phyloP scores from a whole-genome alignment of 495 filamentous ascomycete genomes.

The Collariella sp. region DNA sequence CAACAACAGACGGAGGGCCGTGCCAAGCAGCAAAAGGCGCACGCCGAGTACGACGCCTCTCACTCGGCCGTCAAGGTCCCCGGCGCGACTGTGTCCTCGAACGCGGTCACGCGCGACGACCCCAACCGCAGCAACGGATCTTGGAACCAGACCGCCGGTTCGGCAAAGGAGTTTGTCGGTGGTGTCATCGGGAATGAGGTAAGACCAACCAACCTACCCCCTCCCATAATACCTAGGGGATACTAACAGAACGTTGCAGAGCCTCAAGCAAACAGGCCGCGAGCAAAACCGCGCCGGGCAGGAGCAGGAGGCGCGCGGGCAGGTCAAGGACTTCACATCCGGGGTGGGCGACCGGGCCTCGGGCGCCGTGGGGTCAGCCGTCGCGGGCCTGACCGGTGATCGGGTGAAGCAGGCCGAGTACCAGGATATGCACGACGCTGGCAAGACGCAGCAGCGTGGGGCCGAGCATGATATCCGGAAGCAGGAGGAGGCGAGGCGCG shows the following conservation, averaged over 20 bases:
- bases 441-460: conserved; percentile 78
- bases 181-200: conserved; percentile 65
- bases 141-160: conserved; percentile 82
- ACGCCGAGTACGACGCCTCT: conserved; percentile 58
- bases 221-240: neutral
- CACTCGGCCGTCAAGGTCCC: conserved; percentile 66
- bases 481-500: conserved; percentile 37
- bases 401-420: conserved; percentile 49
- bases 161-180: conserved; percentile 75
- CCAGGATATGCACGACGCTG: conserved; percentile 65
- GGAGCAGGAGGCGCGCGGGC: conserved; percentile 73
- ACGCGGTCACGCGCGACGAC: conserved; percentile 64
- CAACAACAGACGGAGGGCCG: conserved; percentile 40
- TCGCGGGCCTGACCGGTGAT: conserved; percentile 67
- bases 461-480: conserved; percentile 77
- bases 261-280: conserved; percentile 60
- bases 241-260: conserved; percentile 21
- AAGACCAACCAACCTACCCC: conserved; percentile 4
- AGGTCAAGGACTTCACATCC: conserved; percentile 64
- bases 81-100: conserved; percentile 55
- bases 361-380: conserved; percentile 60
- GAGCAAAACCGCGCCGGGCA: conserved; percentile 76
- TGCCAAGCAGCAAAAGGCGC: conserved; percentile 49
- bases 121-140: conserved; percentile 60
- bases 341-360: conserved; percentile 64